Percentiles rank a stretch among this genome's conserved stretches.
phyloP scores from a whole-genome alignment of 2,329 filamentous ascomycete species.

The Aspergillus hiratsukae region DNA sequence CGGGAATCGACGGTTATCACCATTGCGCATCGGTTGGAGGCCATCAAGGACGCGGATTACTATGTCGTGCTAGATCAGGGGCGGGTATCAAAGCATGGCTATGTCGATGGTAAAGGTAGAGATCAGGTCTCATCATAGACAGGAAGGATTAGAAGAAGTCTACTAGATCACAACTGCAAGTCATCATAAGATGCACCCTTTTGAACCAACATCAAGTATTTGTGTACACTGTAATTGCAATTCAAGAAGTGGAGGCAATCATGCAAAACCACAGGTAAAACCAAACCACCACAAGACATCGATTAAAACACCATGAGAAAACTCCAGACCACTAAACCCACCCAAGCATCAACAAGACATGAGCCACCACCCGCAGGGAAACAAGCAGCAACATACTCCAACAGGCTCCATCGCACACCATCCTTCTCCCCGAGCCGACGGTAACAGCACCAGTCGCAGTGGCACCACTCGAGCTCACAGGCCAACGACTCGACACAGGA shows the following conservation, averaged over 20 bases:
- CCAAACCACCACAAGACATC: not conserved
- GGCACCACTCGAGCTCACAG: not conserved
- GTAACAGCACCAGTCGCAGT: not conserved
- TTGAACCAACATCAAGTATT: not conserved
- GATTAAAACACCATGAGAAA: too few relatives aligned
- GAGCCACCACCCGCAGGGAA: not conserved
- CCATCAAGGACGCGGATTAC: conserved; percentile 56
- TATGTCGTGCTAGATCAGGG: conserved; percentile 53
- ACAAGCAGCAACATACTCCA: not conserved
- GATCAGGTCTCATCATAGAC: not conserved
- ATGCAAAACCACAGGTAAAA: not conserved
- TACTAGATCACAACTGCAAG: not conserved
- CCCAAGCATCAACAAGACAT: not conserved
- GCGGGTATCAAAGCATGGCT: conserved; percentile 33
- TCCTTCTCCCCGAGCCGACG: not conserved
- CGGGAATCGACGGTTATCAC: conserved; percentile 55
- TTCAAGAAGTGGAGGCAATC: not conserved
- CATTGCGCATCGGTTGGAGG: conserved; percentile 61
- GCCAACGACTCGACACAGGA: not conserved
- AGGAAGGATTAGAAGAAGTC: not conserved
- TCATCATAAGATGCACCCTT: too few relatives aligned
- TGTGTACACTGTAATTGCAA: not conserved
- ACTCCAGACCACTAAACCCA: not conserved
- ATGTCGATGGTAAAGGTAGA: conserved; percentile 20
- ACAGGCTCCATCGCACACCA: not conserved